phyloP scores from a whole-genome alignment of 495 filamentous ascomycete species.

The Penicillium riverlandense region DNA sequence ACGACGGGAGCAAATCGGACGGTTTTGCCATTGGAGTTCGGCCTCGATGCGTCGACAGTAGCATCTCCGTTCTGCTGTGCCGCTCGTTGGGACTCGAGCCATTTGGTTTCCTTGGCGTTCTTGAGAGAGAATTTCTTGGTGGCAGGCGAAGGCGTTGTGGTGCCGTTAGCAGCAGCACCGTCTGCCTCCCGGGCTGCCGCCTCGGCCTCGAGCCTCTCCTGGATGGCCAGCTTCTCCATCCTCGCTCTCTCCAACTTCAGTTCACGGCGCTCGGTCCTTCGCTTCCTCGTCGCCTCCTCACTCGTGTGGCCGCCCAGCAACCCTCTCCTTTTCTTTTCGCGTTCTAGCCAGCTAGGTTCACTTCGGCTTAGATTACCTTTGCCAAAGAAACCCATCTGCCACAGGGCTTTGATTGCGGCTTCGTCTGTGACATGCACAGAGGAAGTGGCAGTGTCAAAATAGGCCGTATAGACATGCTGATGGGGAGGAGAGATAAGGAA shows the following conservation, averaged over 20 bases:
- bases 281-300: conserved; percentile 68
- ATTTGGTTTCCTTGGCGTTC: conserved; percentile 32
- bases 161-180: conserved; percentile 1
- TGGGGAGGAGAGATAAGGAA: conserved; percentile 60
- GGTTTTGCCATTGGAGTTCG: conserved; percentile 41
- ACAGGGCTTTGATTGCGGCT: conserved; percentile 67
- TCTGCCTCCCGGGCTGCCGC: conserved; percentile 33
- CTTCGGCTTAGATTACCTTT: conserved; percentile 89
- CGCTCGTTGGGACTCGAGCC: conserved; percentile 17
- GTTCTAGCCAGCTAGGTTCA: conserved; percentile 85
- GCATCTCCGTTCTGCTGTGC: conserved; percentile 10
- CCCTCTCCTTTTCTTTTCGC: conserved; percentile 67
- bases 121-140: conserved; percentile 35
- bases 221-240: conserved; percentile 71
- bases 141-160: background rate
- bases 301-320: conserved; percentile 55
- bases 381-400: conserved; percentile 94
- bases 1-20: conserved; percentile 59
- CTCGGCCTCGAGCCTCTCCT: conserved; percentile 60
- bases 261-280: conserved; percentile 72
- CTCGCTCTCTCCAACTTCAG: conserved; percentile 88
- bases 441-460: conserved; percentile 70
- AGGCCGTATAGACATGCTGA: conserved; percentile 68
- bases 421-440: conserved; percentile 81
- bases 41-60: conserved; percentile 1